Conservation (phyloP, 441 rosid genomes). For the Corymbia citriodora region DNA sequence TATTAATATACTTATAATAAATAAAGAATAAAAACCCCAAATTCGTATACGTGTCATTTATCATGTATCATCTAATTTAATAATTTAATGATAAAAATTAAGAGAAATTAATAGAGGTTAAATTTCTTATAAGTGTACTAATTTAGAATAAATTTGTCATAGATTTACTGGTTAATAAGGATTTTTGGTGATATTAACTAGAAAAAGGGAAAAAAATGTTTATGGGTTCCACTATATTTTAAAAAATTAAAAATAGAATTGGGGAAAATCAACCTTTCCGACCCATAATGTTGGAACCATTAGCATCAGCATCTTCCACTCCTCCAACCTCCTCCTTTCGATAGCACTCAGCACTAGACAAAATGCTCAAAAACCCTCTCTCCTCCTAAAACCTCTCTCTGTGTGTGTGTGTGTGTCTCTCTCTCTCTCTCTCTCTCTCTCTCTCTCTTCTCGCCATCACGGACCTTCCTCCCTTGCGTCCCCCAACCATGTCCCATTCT, state of each 20-base stretch:
- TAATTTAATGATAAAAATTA: fast-evolving
- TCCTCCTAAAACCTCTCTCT: background rate
- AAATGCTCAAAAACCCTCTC: background rate
- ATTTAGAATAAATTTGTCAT: too few species aligned
- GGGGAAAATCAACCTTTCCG: background rate
- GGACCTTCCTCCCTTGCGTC: background rate
- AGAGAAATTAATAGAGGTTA: fast-evolving
- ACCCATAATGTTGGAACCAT: background rate
- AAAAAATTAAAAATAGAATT: too few species aligned
- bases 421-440: background rate
- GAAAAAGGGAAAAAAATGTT: background rate
- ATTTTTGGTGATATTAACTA: too few species aligned
- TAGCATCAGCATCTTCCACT: background rate
- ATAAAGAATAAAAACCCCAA: fast-evolving
- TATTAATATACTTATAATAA: fast-evolving
- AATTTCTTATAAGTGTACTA: fast-evolving
- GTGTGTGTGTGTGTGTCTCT: too few species aligned
- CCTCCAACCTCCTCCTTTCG: background rate
- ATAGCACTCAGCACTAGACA: background rate
- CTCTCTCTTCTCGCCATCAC: background rate
- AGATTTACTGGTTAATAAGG: too few species aligned
- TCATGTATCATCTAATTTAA: fast-evolving
- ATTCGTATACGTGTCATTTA: fast-evolving
- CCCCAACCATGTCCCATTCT: background rate
- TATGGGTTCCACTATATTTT: background rate